Evolutionary conservation across 2,329 filamentous ascomycete species (phyloP).

Genomic region (Paecilomyces sp.): DNA sequence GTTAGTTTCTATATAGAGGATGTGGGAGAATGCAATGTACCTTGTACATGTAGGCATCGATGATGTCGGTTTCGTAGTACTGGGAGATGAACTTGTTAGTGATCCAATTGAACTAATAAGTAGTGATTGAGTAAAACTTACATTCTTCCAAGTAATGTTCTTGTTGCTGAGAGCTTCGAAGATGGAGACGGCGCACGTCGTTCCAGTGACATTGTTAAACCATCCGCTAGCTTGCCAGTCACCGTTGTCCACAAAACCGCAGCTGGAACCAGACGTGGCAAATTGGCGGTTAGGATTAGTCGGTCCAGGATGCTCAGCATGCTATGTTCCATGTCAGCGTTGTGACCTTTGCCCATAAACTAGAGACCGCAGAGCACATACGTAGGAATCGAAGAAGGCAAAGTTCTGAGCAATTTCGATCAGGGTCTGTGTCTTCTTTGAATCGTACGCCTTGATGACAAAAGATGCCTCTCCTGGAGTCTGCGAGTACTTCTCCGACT

Average conservation of each 20-base stretch:
- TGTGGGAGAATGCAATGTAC: conserved; percentile 4
- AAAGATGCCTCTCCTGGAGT: conserved; percentile 28
- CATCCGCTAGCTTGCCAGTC: conserved; percentile 23
- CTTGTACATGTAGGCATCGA: conserved; percentile 30
- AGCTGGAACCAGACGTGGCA: conserved; percentile 29
- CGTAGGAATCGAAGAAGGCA: conserved; percentile 31
- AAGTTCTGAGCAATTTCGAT: conserved; percentile 30
- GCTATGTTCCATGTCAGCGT: conserved; percentile 9
- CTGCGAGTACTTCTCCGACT: conserved; percentile 28
- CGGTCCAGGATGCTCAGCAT: conserved; percentile 32
- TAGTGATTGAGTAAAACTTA: conserved; percentile 2
- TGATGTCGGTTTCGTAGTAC: conserved; percentile 32
- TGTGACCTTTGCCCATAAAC: too few relatives aligned
- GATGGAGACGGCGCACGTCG: conserved; percentile 27
- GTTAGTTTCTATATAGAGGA: not conserved
- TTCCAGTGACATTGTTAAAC: conserved; percentile 27
- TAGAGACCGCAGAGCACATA: conserved; percentile 5
- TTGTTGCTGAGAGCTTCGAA: conserved; percentile 30
- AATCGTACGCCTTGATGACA: conserved; percentile 30
- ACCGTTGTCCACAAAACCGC: conserved; percentile 25
- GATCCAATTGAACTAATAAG: not conserved
- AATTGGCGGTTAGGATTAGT: conserved; percentile 36
- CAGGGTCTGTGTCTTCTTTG: conserved; percentile 27
- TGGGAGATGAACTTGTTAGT: conserved; percentile 5
- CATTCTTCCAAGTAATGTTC: conserved; percentile 32